Base-by-base conservation (phyloP, 495 filamentous ascomycete genomes). In the Pyrenopolyporus hunteri region DNA sequence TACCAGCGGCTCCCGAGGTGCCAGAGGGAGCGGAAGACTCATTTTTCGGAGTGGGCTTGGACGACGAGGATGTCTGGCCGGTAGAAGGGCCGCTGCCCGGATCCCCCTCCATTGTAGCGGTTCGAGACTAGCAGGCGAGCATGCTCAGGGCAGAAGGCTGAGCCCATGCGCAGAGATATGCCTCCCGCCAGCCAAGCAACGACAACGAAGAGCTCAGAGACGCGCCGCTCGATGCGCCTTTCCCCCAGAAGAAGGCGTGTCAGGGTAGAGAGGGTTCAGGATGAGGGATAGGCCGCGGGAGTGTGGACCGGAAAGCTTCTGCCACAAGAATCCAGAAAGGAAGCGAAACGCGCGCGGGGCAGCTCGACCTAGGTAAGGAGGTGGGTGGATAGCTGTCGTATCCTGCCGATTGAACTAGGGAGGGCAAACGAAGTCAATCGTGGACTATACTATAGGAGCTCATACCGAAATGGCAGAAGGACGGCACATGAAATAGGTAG, bases 31-130 rank as follows among this genome's bases (percentile, higher is more conserved):
- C 57, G 10, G 54, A 54, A 2, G 58, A 29, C 25, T 69, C 66
- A 17, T 65, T 53, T 32, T 65, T 71, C 40, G 66, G 64, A n/a
- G 54, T 49, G 6, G 72, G 61, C 32, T 58, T 64, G 17, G 64
- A 55, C 8, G 69, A 67, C 13, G 60, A 57, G 44, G 71, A 51
- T 4, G 64, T 60, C 29, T 54, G 68, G 39, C 67, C 66, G 32
- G 43, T 58, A 37, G 66, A 71, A 37, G 55, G 59, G 6, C 47
- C 54, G 46, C 63, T 67, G 42, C 44, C 49, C 36, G 63, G 51
- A 25, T 71, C 69, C 51, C 64, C 66, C 52, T 71, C 69, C 69
- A 71, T 71, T 11, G 39, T 57, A 60, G 54, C 22, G 28, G 44
- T 23, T 68, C 23, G 62, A 39, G 23, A 13, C 20, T 42, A 45